These are phyloP conservation scores for Phytophthora pistaciae DNA, from an alignment of 352 stramenopile species.

Conservation along the genomic window DNA sequence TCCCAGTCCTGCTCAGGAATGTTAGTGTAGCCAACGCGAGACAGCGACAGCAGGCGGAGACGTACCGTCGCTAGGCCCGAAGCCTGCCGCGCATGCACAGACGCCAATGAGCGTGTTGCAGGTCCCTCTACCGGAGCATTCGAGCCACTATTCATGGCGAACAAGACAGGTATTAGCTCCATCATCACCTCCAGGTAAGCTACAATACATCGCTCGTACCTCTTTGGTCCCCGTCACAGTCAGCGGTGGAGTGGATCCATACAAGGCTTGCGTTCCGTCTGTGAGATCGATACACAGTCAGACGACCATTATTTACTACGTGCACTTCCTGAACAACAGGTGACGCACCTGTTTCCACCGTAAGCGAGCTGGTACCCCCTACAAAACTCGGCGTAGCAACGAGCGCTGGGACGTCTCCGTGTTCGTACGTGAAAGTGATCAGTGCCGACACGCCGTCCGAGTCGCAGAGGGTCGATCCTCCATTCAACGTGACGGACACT, in stretches of 20 bases:
- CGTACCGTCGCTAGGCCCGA: constrained; percentile 67
- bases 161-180: not conserved
- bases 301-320: not conserved
- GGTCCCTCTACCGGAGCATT: constrained; percentile 64
- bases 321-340: not conserved
- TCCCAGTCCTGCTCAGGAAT: constrained; percentile 27
- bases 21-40: not conserved
- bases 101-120: constrained; percentile 62
- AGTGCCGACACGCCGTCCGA: constrained; percentile 59
- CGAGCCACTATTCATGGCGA: constrained; percentile 54
- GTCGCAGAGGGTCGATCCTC: constrained; percentile 58
- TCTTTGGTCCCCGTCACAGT: constrained; percentile 73
- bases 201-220: constrained; percentile 29
- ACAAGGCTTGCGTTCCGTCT: constrained; percentile 46
- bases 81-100: constrained; percentile 58
- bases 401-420: constrained; percentile 67
- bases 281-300: not conserved
- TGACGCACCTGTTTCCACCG: constrained; percentile 46
- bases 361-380: constrained; percentile 44
- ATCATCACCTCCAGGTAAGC: not conserved
- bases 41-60: not conserved
- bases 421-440: constrained; percentile 77
- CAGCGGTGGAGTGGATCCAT: constrained; percentile 32
- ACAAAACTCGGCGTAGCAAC: constrained; percentile 40
- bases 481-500: constrained; percentile 58